Evolutionary conservation across 1,284 basidiomycete genomes (phyloP).

Genomic region (Thecaphora thlaspeos): DNA sequence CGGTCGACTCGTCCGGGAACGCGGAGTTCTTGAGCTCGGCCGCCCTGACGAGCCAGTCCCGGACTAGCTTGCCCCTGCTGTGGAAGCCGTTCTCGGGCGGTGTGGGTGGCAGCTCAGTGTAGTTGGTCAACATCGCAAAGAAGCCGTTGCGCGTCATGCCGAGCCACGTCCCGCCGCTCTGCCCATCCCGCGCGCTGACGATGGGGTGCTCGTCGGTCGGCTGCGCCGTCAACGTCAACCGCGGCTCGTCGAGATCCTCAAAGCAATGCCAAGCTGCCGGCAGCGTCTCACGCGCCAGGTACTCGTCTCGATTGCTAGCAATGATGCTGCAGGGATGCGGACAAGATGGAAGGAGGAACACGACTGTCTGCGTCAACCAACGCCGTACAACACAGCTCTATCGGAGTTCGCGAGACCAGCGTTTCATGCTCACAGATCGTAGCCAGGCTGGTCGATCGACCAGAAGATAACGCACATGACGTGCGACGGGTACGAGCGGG

Average conservation of each 20-base stretch:
- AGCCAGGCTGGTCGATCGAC: constrained; percentile 17
- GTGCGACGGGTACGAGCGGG: not conserved
- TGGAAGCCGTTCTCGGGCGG: constrained; percentile 21
- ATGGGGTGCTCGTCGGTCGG: constrained; percentile 4
- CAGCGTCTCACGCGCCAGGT: constrained; percentile 28
- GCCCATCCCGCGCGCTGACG: constrained; percentile 30
- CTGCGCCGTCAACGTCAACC: not conserved
- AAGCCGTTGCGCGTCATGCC: constrained; percentile 32
- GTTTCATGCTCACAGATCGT: constrained; percentile 10
- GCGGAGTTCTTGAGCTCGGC: not conserved
- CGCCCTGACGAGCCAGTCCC: constrained; percentile 23
- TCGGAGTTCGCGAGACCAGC: no score
- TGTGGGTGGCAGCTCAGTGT: constrained; percentile 29
- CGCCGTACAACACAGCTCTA: no score
- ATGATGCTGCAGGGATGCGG: constrained; percentile 13
- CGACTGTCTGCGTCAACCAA: no score
- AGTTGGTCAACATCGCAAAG: constrained; percentile 46
- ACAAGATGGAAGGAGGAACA: no score
- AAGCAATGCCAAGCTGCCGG: constrained; percentile 42
- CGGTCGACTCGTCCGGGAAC: no score
- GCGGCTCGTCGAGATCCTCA: no score
- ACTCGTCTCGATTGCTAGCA: constrained; percentile 48
- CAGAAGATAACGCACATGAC: constrained; percentile 42
- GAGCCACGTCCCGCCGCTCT: constrained; percentile 49
- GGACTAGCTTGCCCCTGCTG: constrained; percentile 29